Percentiles rank a stretch among this genome's conserved stretches.
Conservation (phyloP, 2,329 filamentous ascomycete species). For the Pseudogymnoascus sp. region DNA sequence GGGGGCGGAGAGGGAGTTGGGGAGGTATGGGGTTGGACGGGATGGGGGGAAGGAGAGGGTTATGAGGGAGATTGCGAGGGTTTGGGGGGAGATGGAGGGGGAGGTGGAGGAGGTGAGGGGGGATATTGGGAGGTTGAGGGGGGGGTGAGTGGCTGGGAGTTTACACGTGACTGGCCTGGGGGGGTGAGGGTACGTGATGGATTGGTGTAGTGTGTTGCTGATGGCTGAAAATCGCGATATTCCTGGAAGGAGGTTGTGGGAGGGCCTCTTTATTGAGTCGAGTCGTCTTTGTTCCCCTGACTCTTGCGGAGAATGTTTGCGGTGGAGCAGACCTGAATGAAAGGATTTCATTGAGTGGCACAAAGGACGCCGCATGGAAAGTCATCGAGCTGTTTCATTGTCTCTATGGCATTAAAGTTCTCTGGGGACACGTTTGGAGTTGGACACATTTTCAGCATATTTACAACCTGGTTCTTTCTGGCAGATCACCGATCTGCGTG, state of each 20-base stretch:
- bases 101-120: slow-evolving; percentile 25
- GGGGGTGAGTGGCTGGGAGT: neutral
- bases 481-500: neutral
- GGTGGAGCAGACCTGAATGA: neutral
- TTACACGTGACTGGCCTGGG: neutral
- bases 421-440: neutral
- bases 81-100: slow-evolving; percentile 24
- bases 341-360: neutral
- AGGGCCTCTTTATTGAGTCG: neutral
- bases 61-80: slow-evolving; percentile 29
- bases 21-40: slow-evolving; percentile 27
- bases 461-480: neutral
- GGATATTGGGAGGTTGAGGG: slow-evolving; percentile 27
- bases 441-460: neutral
- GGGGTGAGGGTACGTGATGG: neutral
- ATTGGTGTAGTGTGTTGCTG: neutral
- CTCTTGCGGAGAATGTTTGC: slow-evolving; percentile 3
- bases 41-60: slow-evolving; percentile 25
- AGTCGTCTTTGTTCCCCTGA: neutral
- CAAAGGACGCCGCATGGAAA: neutral
- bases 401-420: neutral
- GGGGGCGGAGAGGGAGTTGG: slow-evolving; percentile 22
- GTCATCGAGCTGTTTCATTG: neutral
- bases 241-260: neutral
- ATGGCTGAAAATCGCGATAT: neutral